Evolutionary conservation across 768 basidiomycete genomes (phyloP).

Genomic region (Artomyces pyxidatus): DNA sequence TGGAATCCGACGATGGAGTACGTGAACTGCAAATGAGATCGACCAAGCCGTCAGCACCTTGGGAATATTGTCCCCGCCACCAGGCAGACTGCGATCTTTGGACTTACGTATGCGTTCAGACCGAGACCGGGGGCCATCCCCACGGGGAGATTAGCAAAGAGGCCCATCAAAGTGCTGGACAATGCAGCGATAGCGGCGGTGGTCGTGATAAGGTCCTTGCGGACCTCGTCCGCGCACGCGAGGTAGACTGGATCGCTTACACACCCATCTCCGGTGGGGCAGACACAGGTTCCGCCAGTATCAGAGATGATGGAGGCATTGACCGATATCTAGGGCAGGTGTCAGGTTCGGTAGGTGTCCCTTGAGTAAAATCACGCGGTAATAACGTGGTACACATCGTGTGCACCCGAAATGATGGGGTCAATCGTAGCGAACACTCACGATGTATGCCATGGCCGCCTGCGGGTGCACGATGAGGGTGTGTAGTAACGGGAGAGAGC

Average conservation of each 20-base stretch:
- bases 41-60: neutral
- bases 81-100: neutral
- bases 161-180: constrained; percentile 74
- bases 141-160: constrained; percentile 82
- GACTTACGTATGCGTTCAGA: constrained; percentile 67
- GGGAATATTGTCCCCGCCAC: neutral
- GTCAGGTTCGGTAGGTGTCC: neutral
- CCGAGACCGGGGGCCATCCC: constrained; percentile 84
- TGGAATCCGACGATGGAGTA: constrained; percentile 86
- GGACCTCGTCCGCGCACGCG: constrained; percentile 48
- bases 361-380: neutral
- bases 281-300: constrained; percentile 77
- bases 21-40: constrained; percentile 48
- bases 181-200: constrained; percentile 75
- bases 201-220: constrained; percentile 72
- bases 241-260: constrained; percentile 42
- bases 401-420: neutral
- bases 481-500: neutral
- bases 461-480: no score
- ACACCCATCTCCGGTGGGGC: constrained; percentile 52
- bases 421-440: constrained; percentile 24
- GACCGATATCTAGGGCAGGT: constrained; percentile 61
- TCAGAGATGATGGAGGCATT: constrained; percentile 74
- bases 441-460: constrained; percentile 83
- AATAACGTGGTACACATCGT: neutral